Evolutionary conservation across 2,329 filamentous ascomycete genomes (phyloP), one percentile per base, ranked within the genome.

Genomic region (Dothideomycetes sp.): DNA sequence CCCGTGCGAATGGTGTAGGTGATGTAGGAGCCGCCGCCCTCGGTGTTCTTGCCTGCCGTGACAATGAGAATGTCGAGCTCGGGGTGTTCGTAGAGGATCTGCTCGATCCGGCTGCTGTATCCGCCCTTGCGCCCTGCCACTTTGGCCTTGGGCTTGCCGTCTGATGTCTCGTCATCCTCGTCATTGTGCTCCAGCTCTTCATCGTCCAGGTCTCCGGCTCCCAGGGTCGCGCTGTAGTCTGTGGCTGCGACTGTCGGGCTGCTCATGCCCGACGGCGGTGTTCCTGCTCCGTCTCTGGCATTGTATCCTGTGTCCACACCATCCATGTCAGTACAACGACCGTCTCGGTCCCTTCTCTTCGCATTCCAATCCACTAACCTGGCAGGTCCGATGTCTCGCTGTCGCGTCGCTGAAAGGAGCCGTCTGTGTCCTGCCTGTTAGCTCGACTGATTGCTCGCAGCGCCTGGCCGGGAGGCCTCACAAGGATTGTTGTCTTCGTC

Each of bases 401-500:
- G 61, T 93, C 84, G 53, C 84, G 79, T 53, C 84, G 82, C 61
- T 91, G 84, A 67, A 94, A 95, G 62, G 85, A 89, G 54, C 87
- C 88, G 57, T 96, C 22, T 27, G 22, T 7, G n/a, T n/a, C n/a
- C n/a, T n/a, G n/a, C n/a, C n/a, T n/a, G n/a, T n/a, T n/a, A n/a
- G n/a, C n/a, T n/a, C n/a, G n/a, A n/a, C n/a, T n/a, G n/a, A n/a
- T n/a, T n/a, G n/a, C n/a, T n/a, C n/a, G n/a, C n/a, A n/a, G n/a
- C n/a, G n/a, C n/a, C n/a, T n/a, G n/a, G n/a, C n/a, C n/a, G n/a
- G n/a, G n/a, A n/a, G n/a, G n/a, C 12, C 22, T 27, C 12, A 27
- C 22, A 95, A 4, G 89, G 89, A 61, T 96, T 96, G 66, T 96
- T 96, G 58, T 96, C 86, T 66, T 96, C 89, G 70, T 96, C 88